phyloP scores from a whole-genome alignment of 495 filamentous ascomycete genomes.

The Lichenothelia convexa region DNA sequence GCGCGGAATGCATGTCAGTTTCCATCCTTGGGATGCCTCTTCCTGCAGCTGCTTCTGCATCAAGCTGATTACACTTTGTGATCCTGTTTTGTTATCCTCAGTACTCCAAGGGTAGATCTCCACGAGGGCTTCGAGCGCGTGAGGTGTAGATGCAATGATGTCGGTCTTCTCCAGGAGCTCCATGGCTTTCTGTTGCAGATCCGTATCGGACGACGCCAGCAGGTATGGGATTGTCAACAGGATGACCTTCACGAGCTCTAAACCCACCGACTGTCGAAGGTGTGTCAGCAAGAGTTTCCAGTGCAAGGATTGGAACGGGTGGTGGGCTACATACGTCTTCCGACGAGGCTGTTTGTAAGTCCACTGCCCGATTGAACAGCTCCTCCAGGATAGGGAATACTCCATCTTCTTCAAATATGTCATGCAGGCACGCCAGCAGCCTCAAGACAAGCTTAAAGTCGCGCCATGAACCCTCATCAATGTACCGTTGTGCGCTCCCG shows the following conservation, averaged over 20 bases:
- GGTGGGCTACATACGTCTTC: slow-evolving; percentile 51
- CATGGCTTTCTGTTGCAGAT: slow-evolving; percentile 47
- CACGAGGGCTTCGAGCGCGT: slow-evolving; percentile 63
- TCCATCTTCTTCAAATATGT: slow-evolving; percentile 62
- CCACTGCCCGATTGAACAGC: slow-evolving; percentile 65
- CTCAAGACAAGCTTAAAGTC: slow-evolving; percentile 80
- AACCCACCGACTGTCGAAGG: slow-evolving; percentile 44
- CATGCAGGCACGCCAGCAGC: slow-evolving; percentile 67
- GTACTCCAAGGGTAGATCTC: slow-evolving; percentile 70
- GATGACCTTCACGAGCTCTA: slow-evolving; percentile 88
- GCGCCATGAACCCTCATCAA: slow-evolving; percentile 62
- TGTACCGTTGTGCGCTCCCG: slow-evolving; percentile 36
- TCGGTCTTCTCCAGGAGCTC: slow-evolving; percentile 82
- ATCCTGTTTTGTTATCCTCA: slow-evolving; percentile 24
- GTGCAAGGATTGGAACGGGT: neutral
- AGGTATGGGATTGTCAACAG: slow-evolving; percentile 84
- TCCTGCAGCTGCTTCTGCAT: slow-evolving; percentile 69
- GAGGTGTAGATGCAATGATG: slow-evolving; percentile 70
- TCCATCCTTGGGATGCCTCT: slow-evolving; percentile 54
- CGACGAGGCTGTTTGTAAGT: slow-evolving; percentile 74
- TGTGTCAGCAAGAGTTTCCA: slow-evolving; percentile 3
- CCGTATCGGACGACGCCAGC: slow-evolving; percentile 49
- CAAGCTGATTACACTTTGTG: slow-evolving; percentile 55
- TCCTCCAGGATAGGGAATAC: slow-evolving; percentile 73
- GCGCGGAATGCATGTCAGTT: slow-evolving; percentile 62